A percentile compares a stretch with the other conserved stretches of the same genome.
Evolutionary conservation across 306 rosid species (phyloP).

Genomic region (Biancaea sappan): DNA sequence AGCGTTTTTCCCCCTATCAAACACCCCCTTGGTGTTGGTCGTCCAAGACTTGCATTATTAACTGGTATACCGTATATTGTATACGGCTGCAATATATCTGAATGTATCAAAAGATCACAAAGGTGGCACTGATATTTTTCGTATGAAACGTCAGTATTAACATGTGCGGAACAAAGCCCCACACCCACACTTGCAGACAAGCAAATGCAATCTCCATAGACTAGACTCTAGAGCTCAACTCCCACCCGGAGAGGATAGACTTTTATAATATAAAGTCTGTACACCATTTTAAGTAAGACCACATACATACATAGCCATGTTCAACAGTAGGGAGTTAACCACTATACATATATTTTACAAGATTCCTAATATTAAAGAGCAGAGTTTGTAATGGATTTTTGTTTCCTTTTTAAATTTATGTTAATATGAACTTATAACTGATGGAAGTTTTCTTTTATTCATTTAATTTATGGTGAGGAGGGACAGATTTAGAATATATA

Average conservation of each 20-base stretch:
- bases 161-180: neutral
- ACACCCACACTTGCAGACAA: neutral
- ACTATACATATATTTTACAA: slow-evolving; percentile 35
- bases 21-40: neutral
- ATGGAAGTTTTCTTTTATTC: slow-evolving; percentile 20
- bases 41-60: neutral
- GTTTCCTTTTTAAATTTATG: neutral
- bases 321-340: slow-evolving; percentile 23
- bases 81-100: too few species aligned
- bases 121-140: neutral
- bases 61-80: too few species aligned
- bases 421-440: slow-evolving; percentile 22
- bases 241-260: neutral
- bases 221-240: too few species aligned
- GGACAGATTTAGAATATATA: slow-evolving; percentile 20
- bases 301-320: neutral
- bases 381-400: slow-evolving; percentile 27
- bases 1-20: too few species aligned
- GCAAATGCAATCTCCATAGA: too few species aligned
- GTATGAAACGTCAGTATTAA: neutral
- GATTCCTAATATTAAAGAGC: slow-evolving; percentile 32
- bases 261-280: slow-evolving; percentile 11
- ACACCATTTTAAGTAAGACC: slow-evolving; percentile 15
- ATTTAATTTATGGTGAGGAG: neutral
- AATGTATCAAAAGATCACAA: neutral